Percentiles rank a stretch among this genome's conserved stretches.
These are phyloP conservation scores for Colletotrichum eleusines DNA, from an alignment of 2,329 filamentous ascomycete genomes.

Conservation along the genomic window DNA sequence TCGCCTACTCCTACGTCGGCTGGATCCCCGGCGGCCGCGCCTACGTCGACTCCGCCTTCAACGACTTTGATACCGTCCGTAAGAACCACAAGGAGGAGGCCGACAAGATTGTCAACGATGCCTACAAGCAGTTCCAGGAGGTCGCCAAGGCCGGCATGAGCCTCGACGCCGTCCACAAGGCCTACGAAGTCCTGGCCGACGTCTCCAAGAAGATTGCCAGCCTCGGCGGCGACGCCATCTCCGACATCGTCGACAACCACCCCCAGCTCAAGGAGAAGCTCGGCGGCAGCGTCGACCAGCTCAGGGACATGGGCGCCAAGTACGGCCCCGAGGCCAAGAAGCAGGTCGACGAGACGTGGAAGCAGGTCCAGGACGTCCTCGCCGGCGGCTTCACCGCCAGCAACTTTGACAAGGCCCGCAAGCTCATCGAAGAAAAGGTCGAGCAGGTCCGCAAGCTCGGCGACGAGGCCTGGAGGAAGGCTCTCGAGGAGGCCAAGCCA, in stretches of 20 bases:
- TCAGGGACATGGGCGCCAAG: constrained; percentile 76
- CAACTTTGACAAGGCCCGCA: constrained; percentile 67
- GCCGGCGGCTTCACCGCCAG: constrained; percentile 68
- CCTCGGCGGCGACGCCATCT: constrained; percentile 71
- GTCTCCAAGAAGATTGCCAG: constrained; percentile 69
- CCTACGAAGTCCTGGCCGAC: constrained; percentile 73
- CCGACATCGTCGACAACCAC: constrained; percentile 79
- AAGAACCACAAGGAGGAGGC: constrained; percentile 77
- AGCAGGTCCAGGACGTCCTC: constrained; percentile 73
- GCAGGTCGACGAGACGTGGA: constrained; percentile 78
- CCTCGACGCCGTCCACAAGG: constrained; percentile 70
- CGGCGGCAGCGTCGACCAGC: constrained; percentile 74
- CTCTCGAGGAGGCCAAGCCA: constrained; percentile 76
- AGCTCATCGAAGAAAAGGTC: constrained; percentile 77
- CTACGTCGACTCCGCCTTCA: constrained; percentile 77
- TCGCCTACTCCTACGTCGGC: constrained; percentile 75
- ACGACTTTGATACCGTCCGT: constrained; percentile 76
- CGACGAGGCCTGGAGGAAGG: constrained; percentile 79
- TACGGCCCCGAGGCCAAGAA: constrained; percentile 84
- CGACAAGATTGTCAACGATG: constrained; percentile 74
- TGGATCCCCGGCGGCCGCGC: constrained; percentile 78
- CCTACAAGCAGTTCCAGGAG: constrained; percentile 75
- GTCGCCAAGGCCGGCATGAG: constrained; percentile 71
- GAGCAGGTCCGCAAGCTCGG: constrained; percentile 75
- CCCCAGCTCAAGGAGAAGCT: constrained; percentile 79